These are phyloP conservation scores for Umbelopsis sp. DNA, from an alignment of 371 early-diverging fungal species.

Conservation along the genomic window DNA sequence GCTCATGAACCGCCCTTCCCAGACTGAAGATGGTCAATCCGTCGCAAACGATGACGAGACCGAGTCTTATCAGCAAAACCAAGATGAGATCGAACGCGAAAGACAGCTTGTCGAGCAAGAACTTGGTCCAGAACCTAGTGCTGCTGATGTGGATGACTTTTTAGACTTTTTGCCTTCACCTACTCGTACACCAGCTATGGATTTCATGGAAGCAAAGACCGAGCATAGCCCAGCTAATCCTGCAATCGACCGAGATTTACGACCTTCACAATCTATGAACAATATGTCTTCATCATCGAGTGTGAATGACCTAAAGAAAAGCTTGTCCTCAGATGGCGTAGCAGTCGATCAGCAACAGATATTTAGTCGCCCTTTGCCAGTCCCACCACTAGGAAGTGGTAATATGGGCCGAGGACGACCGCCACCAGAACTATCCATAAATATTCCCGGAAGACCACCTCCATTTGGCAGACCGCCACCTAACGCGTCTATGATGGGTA, in stretches of 20 bases:
- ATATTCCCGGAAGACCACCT: background rate
- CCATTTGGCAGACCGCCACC: slow-evolving; percentile 3
- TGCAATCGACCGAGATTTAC: slow-evolving; percentile 13
- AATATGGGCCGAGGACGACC: background rate
- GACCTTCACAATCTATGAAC: background rate
- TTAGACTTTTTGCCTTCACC: slow-evolving; percentile 55
- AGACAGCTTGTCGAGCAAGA: slow-evolving; percentile 22
- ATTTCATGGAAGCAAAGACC: background rate
- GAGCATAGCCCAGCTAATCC: background rate
- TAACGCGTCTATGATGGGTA: background rate
- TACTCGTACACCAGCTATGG: slow-evolving; percentile 43
- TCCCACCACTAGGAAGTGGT: background rate
- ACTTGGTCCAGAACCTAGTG: slow-evolving; percentile 53
- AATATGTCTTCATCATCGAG: background rate
- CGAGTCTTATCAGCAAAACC: background rate
- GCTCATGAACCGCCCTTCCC: background rate
- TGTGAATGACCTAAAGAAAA: background rate
- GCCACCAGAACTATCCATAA: slow-evolving; percentile 1
- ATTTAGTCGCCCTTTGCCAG: background rate
- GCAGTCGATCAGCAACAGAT: background rate
- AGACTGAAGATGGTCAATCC: background rate
- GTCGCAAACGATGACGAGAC: background rate
- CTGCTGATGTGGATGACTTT: slow-evolving; percentile 56
- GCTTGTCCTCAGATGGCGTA: background rate
- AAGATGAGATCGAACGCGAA: slow-evolving; percentile 18